Conservation (phyloP, 345 rosid species). For the Syzygium jambos region DNA sequence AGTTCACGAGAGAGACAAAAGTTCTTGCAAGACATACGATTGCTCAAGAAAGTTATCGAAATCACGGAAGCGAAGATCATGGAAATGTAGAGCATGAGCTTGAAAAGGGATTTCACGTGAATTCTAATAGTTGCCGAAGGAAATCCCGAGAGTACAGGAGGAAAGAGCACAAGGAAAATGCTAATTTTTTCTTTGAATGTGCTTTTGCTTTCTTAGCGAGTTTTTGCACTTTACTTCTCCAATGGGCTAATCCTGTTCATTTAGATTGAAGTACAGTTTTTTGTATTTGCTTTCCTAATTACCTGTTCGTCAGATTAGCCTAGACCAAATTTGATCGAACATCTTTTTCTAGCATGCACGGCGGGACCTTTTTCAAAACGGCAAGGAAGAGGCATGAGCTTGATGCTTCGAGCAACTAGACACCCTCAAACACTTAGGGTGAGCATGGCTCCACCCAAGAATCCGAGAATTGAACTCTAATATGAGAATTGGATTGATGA, state of each 20-base stretch:
- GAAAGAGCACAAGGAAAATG: too few relatives aligned
- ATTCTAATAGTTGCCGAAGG: not conserved
- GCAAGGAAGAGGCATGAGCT: not conserved
- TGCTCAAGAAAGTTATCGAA: not conserved
- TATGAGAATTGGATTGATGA: too few relatives aligned
- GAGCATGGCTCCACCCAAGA: too few relatives aligned
- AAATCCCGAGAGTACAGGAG: not conserved
- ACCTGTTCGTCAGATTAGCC: not conserved
- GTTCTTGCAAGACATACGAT: not conserved
- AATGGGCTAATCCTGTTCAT: not conserved
- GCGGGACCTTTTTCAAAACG: not conserved
- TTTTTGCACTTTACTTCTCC: not conserved
- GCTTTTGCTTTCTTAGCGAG: too few relatives aligned
- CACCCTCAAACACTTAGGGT: not conserved
- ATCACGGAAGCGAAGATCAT: not conserved
- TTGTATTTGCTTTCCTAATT: not conserved
- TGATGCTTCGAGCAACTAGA: not conserved
- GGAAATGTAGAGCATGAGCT: not conserved
- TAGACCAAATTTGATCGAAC: not conserved
- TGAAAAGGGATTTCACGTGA: not conserved
- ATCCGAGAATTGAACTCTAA: too few relatives aligned
- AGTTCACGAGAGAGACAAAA: not conserved
- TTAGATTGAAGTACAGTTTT: not conserved
- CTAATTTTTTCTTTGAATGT: too few relatives aligned
- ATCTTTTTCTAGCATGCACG: not conserved